Evolutionary conservation across 2,329 filamentous ascomycete species (phyloP).

Genomic region (Hypoxylon sp.): DNA sequence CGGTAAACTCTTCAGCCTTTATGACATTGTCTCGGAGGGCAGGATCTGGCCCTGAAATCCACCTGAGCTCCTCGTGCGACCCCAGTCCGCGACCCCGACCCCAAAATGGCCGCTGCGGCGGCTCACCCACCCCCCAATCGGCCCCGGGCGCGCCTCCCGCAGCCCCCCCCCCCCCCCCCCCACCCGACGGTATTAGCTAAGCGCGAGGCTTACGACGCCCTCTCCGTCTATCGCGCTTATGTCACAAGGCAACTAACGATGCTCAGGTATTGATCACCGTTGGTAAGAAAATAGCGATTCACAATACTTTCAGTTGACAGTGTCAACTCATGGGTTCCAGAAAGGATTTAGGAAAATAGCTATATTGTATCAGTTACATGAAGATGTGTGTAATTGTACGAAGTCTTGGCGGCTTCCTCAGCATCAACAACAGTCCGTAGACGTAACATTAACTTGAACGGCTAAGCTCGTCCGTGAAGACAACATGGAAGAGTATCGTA

Average conservation of each 20-base stretch:
- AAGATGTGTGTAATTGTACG: no score
- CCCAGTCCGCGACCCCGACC: slow-evolving; percentile 7
- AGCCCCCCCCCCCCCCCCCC: slow-evolving; percentile 5
- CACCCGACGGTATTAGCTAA: slow-evolving; percentile 32
- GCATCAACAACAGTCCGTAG: not conserved
- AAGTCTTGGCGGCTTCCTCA: not conserved
- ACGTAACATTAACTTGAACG: not conserved
- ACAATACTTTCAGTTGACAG: not conserved
- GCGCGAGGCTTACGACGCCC: slow-evolving; percentile 4
- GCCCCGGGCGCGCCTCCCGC: no score
- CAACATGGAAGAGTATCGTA: not conserved
- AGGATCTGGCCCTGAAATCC: slow-evolving; percentile 38
- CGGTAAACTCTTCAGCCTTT: slow-evolving; percentile 33
- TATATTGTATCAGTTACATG: not conserved
- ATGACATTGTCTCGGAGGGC: slow-evolving; percentile 29
- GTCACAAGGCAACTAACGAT: not conserved
- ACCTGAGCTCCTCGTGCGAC: slow-evolving; percentile 37
- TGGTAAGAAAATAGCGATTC: not conserved
- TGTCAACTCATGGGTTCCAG: not conserved
- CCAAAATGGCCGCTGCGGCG: slow-evolving; percentile 15
- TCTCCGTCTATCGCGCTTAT: slow-evolving; percentile 18
- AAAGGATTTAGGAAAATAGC: not conserved
- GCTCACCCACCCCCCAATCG: no score
- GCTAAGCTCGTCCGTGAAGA: not conserved
- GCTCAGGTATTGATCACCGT: slow-evolving; percentile 11